These are phyloP conservation scores for Pichia inconspicua DNA, from an alignment of 1,139 yeast genomes.

Conservation along the genomic window DNA sequence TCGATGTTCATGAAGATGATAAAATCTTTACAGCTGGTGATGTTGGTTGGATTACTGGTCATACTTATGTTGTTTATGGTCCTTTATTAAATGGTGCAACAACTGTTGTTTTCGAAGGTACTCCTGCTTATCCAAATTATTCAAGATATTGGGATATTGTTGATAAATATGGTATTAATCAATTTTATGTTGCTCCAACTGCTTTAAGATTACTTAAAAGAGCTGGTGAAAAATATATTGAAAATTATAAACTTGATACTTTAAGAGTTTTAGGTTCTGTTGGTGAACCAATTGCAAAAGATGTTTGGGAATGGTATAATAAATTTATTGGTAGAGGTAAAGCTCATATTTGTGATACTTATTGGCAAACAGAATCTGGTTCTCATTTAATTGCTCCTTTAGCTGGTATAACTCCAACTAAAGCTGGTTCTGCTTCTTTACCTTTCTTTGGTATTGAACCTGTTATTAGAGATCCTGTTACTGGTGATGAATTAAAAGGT, in stretches of 20 bases:
- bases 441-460: constrained; percentile 73
- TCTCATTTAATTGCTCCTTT: constrained; percentile 65
- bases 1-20: constrained; percentile 69
- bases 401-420: constrained; percentile 67
- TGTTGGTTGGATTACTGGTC: constrained; percentile 87
- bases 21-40: constrained; percentile 79
- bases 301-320: constrained; percentile 89
- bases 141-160: constrained; percentile 82
- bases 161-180: constrained; percentile 68
- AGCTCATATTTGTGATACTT: constrained; percentile 71
- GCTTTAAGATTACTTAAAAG: constrained; percentile 77
- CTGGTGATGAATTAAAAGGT: constrained; percentile 57
- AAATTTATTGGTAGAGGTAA: constrained; percentile 68
- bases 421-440: constrained; percentile 72
- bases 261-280: constrained; percentile 75
- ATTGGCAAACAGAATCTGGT: constrained; percentile 83
- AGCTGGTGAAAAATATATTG: constrained; percentile 66
- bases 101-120: constrained; percentile 77
- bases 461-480: constrained; percentile 60
- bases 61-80: constrained; percentile 75
- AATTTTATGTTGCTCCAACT: constrained; percentile 86
- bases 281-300: constrained; percentile 91
- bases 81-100: constrained; percentile 75
- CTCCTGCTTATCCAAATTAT: constrained; percentile 76
- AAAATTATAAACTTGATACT: constrained; percentile 55